phyloP scores from a whole-genome alignment of 2,329 filamentous ascomycete genomes.

The Botrytis sinoallii region DNA sequence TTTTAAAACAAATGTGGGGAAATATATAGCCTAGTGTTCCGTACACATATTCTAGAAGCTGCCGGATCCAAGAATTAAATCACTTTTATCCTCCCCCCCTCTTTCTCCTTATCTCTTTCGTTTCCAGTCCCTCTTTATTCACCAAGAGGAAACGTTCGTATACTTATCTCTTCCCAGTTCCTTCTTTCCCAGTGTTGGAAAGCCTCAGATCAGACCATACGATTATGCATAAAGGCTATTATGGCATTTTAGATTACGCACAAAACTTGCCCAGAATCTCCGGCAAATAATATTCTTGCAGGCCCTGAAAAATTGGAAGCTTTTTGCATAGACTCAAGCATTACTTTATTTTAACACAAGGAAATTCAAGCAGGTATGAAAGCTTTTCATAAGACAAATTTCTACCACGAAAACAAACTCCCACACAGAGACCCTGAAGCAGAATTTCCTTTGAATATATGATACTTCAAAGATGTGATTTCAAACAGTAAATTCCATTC shows the following conservation, averaged over 20 bases:
- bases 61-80: neutral
- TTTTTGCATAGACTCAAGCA: neutral
- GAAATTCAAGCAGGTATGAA: neutral
- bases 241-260: neutral
- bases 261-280: neutral
- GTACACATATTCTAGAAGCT: neutral
- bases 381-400: neutral
- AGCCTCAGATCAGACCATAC: neutral
- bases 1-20: neutral
- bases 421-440: neutral
- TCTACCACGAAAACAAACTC: neutral
- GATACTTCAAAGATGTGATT: neutral
- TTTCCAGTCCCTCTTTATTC: neutral
- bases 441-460: neutral
- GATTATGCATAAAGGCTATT: neutral
- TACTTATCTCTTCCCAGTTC: too few relatives aligned
- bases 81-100: neutral
- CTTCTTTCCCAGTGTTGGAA: neutral
- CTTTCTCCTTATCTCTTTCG: neutral
- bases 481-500: neutral
- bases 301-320: neutral
- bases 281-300: neutral
- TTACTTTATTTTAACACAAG: neutral
- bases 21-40: neutral
- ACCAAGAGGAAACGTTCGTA: neutral